phyloP scores from a whole-genome alignment of 768 basidiomycete species.

The Rhodotorula taiwanensis region DNA sequence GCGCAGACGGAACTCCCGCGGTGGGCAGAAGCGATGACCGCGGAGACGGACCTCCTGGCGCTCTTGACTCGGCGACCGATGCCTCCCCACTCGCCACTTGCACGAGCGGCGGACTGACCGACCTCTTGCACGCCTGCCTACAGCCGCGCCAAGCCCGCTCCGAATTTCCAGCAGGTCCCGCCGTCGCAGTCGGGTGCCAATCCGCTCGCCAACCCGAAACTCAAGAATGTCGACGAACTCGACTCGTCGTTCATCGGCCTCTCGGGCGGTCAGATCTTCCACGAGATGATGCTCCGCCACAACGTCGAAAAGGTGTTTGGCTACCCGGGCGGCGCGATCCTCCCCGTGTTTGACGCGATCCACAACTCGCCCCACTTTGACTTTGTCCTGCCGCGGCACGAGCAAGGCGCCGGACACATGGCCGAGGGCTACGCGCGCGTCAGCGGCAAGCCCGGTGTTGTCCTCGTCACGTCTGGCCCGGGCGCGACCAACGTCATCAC shows the following conservation, averaged over 20 bases:
- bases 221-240: conserved; percentile 33
- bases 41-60: no score
- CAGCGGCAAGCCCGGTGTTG: conserved; percentile 94
- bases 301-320: conserved; percentile 94
- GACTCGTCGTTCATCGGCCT: conserved; percentile 86
- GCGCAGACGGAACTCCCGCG: no score
- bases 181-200: conserved; percentile 7
- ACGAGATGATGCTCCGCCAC: conserved; percentile 99
- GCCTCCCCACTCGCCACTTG: not conserved
- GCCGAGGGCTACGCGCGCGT: conserved; percentile 87
- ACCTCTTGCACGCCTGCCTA: not conserved
- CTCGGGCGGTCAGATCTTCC: conserved; percentile 94
- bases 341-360: conserved; percentile 99
- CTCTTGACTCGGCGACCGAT: not conserved
- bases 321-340: conserved; percentile 87
- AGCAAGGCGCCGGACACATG: conserved; percentile 99
- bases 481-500: conserved; percentile 97
- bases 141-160: conserved; percentile 29
- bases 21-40: not conserved
- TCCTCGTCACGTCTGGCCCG: conserved; percentile 95
- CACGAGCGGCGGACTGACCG: no score
- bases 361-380: conserved; percentile 91
- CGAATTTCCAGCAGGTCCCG: conserved; percentile 26
- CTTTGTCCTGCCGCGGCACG: conserved; percentile 90
- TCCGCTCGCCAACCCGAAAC: conserved; percentile 7